Evolutionary conservation across 441 rosid genomes (phyloP), one percentile per base, ranked within the genome.

Genomic region (Pelargonium australe): DNA sequence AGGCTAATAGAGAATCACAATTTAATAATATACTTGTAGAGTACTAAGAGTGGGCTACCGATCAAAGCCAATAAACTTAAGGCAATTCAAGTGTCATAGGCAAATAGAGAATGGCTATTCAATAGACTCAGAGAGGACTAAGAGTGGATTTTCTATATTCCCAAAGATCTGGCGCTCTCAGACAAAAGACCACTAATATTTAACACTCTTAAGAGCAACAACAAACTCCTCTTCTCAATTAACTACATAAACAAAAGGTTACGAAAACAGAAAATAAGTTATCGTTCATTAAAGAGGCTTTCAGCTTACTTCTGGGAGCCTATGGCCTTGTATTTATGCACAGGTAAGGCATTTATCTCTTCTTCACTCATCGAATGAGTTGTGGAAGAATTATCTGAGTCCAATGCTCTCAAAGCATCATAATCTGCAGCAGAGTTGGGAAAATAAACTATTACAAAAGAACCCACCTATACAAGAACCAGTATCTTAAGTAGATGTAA

Each of bases 331-430:
- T 83, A 78, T 67, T 77, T 78, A 73, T 83, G 81, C 63, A 79
- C 78, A 20, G 86, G 84, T 64, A 83, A 70, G 47, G 86, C 74
- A 76, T 83, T 83, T 75, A 83, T 83, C 81, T 83, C 86, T 37
- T 83, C 86, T 70, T 83, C 82, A 57, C 81, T 83, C 86, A 83
- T 83, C 31, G 86, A 76, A 75, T 68, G 78, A 43, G 72, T 66
- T 20, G 77, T n/a, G 16, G 80, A 75, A 67, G 68, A 58, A 69
- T 75, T 80, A 58, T 83, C 82, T 12, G 78, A 75, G 61, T 83
- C 84, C 72, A 83, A 51, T 44, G 84, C 81, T 73, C 86, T 83
- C 70, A 83, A 62, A 63, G 82, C 75, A 64, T 80, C 86, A 71
- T 80, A 80, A 77, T 83, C 86, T 83, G 72, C 73, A 73, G 68